phyloP scores from a whole-genome alignment of 768 basidiomycete species.

The Psilocybe cyanescens region DNA sequence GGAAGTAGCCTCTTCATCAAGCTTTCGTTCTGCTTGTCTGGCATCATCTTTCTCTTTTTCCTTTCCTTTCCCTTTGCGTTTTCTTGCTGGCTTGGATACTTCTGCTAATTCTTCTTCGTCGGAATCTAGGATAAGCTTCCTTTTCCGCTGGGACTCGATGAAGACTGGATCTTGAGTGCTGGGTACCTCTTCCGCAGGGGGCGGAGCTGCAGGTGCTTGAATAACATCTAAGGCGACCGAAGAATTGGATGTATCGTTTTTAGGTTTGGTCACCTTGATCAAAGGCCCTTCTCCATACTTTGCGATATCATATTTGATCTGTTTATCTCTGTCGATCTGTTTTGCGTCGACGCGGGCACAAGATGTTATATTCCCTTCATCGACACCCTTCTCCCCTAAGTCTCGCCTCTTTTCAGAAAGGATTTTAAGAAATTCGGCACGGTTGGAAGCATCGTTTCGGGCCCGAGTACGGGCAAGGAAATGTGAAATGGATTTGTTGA shows the following conservation, averaged over 20 bases:
- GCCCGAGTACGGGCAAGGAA: slow-evolving; percentile 75
- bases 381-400: slow-evolving; percentile 27
- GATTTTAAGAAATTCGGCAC: slow-evolving; percentile 70
- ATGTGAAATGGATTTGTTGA: slow-evolving; percentile 70
- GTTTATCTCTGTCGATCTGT: slow-evolving; percentile 69
- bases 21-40: neutral
- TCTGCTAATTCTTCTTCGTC: slow-evolving; percentile 3
- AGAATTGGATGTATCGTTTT: neutral
- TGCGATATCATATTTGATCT: slow-evolving; percentile 89
- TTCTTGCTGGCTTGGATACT: neutral
- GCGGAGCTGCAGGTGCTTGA: neutral
- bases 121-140: slow-evolving; percentile 6
- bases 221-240: neutral
- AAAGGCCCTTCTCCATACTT: slow-evolving; percentile 83
- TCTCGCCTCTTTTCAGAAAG: slow-evolving; percentile 57
- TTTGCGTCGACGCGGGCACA: slow-evolving; percentile 81
- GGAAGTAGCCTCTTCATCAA: slow-evolving; percentile 15
- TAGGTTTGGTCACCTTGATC: slow-evolving; percentile 46
- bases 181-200: neutral
- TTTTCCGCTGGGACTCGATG: neutral
- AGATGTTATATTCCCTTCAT: slow-evolving; percentile 38
- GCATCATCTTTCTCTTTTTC: neutral
- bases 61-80: slow-evolving; percentile 8
- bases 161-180: neutral
- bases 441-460: slow-evolving; percentile 78